Evolutionary conservation across 129 eudicot species (phyloP), one percentile per base, ranked within the genome.

Genomic region (Artemisia annua): DNA sequence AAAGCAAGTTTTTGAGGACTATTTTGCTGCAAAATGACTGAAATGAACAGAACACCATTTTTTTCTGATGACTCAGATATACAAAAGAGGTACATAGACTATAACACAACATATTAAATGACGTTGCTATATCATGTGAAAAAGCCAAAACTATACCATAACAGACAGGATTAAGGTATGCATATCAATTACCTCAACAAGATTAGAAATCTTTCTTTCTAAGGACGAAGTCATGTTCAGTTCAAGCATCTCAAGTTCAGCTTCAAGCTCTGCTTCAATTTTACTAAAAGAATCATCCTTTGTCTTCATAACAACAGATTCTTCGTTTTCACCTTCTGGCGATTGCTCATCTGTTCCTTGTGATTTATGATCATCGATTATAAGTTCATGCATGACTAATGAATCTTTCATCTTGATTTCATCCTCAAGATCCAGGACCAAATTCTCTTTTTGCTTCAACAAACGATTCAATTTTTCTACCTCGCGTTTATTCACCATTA

Each of bases 181-280:
- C 52, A 48, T 3, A 72, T 50, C 17, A 50, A 65, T 76, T 83
- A 89, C 95, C 98, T 83, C 89, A 22, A 78, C 80, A 46, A 76
- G 57, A 78, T 85, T 73, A 11, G 85, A 79, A 48, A 89, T 28
- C 70, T 78, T 86, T 57, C 84, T 52, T 68, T 85, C 83, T 82
- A 92, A 67, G 32, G 87, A 83, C 26, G 91, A 82, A 26, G 72
- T 82, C 85, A 92, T 85, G 84, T 70, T 91, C 57, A 78, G n/a
- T 72, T 86, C 92, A 80, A 91, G 83, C 83, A 81, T 84, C 64
- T 85, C 90, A 28, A 91, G 82, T 83, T 91, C 97, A 73, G 90
- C 97, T 91, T 88, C 90, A 71, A 91, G 95, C 79, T 91, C 97
- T 8, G 88, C 87, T 83, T 91, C 97, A 74, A 91, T 91, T 64